phyloP scores from a whole-genome alignment of 495 filamentous ascomycete species.

The Podospora pseudopauciseta region DNA sequence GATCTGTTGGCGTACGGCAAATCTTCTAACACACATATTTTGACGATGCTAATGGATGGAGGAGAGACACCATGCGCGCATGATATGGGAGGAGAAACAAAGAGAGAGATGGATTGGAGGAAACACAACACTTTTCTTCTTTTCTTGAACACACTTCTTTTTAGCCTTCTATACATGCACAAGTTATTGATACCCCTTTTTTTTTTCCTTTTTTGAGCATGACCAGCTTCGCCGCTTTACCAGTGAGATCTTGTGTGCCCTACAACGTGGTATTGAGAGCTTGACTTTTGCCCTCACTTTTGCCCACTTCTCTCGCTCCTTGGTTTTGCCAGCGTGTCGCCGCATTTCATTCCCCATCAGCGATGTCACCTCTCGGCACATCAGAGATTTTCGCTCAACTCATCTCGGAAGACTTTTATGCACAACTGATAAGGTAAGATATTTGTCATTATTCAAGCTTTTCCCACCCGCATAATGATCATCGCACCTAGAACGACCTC shows the following conservation, averaged over 20 bases:
- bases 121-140: constrained; percentile 13
- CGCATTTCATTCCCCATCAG: not conserved
- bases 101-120: constrained; percentile 7
- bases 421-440: not conserved
- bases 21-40: not conserved
- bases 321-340: not conserved
- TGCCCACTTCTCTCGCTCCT: not conserved
- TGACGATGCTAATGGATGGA: not conserved
- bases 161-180: constrained; percentile 17
- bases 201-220: constrained; percentile 7
- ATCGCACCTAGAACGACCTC: not conserved
- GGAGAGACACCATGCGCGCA: not conserved
- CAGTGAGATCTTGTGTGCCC: not conserved
- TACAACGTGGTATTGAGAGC: not conserved
- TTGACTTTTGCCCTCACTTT: not conserved
- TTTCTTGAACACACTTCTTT: constrained; percentile 12
- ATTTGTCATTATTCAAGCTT: not conserved
- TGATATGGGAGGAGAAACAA: not conserved
- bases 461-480: not conserved
- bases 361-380: not conserved
- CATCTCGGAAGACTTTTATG: not conserved
- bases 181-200: constrained; percentile 28
- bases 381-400: not conserved
- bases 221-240: not conserved
- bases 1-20: not conserved